phyloP scores from a whole-genome alignment of 495 filamentous ascomycete genomes.

The Penicillium ucsense region DNA sequence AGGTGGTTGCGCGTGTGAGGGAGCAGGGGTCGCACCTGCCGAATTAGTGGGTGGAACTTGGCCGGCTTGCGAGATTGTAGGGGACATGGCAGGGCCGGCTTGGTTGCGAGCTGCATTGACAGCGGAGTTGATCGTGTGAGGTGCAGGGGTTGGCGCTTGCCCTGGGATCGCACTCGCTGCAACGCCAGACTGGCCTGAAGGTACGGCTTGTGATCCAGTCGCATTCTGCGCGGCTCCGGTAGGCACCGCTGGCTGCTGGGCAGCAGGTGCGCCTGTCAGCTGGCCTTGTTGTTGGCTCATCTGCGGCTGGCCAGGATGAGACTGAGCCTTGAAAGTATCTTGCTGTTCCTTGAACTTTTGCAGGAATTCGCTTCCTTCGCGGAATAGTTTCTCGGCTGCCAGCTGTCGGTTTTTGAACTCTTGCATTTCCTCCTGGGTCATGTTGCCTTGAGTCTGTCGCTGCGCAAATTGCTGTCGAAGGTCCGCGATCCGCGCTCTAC shows the following conservation, averaged over 20 bases:
- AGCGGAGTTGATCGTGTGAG: constrained; percentile 45
- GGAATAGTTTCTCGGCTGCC: constrained; percentile 35
- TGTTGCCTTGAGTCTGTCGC: constrained; percentile 27
- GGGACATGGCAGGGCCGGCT: constrained; percentile 32
- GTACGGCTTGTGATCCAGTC: constrained; percentile 11
- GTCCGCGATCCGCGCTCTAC: constrained; percentile 28
- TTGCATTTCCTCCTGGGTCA: constrained; percentile 35
- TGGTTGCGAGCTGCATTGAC: constrained; percentile 43
- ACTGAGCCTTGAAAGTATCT: constrained; percentile 33
- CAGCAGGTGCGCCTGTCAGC: constrained; percentile 1
- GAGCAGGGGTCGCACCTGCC: constrained; percentile 29
- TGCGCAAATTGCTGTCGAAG: constrained; percentile 28
- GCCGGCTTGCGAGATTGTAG: constrained; percentile 27
- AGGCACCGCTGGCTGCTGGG: constrained; percentile 11
- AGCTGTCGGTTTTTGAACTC: constrained; percentile 34
- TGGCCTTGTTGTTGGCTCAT: constrained; percentile 19
- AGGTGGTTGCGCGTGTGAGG: constrained; percentile 35
- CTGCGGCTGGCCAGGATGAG: constrained; percentile 26
- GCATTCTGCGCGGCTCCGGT: constrained; percentile 5
- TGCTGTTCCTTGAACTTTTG: constrained; percentile 41
- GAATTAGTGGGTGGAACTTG: constrained; percentile 32
- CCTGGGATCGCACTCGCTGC: constrained; percentile 21
- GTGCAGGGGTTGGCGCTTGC: constrained; percentile 33
- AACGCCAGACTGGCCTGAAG: constrained; percentile 14
- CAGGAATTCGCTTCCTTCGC: constrained; percentile 38